Percentiles rank a stretch among this genome's conserved stretches.
Evolutionary conservation across 2,329 filamentous ascomycete species (phyloP).

Genomic region (Cercospora nicotianae): DNA sequence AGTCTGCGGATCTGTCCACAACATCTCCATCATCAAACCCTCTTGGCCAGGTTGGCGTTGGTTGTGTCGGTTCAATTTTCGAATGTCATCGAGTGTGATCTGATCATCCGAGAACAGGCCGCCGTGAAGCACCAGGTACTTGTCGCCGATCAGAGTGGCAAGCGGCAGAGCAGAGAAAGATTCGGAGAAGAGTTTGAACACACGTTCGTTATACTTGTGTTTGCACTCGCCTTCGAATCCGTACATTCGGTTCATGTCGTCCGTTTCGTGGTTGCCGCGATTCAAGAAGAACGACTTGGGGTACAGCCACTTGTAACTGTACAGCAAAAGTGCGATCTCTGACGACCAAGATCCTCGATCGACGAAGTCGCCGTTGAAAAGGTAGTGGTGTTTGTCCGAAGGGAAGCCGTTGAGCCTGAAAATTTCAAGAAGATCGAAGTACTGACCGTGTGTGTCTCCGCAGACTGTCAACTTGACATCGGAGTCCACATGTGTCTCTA

Average conservation of each 20-base stretch:
- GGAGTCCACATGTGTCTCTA: conserved; percentile 79
- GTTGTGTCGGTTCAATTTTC: conserved; percentile 85
- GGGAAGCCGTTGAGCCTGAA: conserved; percentile 89
- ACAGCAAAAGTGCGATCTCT: conserved; percentile 91
- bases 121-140: conserved; percentile 90
- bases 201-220: conserved; percentile 92
- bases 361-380: conserved; percentile 99
- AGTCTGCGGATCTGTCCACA: conserved; percentile 96
- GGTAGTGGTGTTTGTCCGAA: conserved; percentile 81
- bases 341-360: conserved; percentile 97
- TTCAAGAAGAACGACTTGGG: conserved; percentile 87
- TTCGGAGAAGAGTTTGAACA: conserved; percentile 97
- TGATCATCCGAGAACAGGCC: conserved; percentile 96
- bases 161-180: conserved; percentile 93
- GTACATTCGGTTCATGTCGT: conserved; percentile 94
- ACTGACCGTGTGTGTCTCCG: conserved; percentile 97
- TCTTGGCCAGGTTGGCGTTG: conserved; percentile 91
- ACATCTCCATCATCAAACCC: conserved; percentile 99
- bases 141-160: conserved; percentile 85
- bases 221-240: conserved; percentile 98
- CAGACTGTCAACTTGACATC: conserved; percentile 86
- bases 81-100: conserved; percentile 86
- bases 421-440: conserved; percentile 94
- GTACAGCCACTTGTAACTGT: conserved; percentile 94
- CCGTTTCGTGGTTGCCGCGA: conserved; percentile 94